Evolutionary conservation across 306 rosid genomes (phyloP), one percentile per base, ranked within the genome.

Genomic region (Heteromeles arbutifolia): DNA sequence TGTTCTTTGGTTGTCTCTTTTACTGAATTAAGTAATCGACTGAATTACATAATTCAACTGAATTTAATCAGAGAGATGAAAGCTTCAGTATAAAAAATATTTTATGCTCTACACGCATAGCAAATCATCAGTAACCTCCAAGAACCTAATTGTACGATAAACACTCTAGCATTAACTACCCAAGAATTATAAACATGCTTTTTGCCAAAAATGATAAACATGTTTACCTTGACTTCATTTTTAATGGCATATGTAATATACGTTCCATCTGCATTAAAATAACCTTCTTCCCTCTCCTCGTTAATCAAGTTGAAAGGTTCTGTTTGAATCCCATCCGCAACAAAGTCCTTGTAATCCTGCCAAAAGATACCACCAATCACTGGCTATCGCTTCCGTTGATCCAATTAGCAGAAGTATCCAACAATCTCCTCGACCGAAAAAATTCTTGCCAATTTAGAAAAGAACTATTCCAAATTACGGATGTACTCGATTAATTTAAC

Each of bases 221-320:
- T 57, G 63, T 59, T 59, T 21, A 59, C 34, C 65, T 59, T 79
- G 72, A 85, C 81, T 69, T 87, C 96, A 21, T 90, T 83, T 12
- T 92, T 88, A n/a, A 59, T 83, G 26, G 87, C 85, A 74, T 87
- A 94, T 82, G 92, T 95, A 70, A 94, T 88, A 69, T 83, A n/a
- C n/a, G n/a, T n/a, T n/a, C n/a, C n/a, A n/a, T n/a, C n/a, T n/a
- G n/a, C n/a, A n/a, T n/a, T n/a, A n/a, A n/a, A n/a, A n/a, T n/a
- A n/a, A n/a, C n/a, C n/a, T n/a, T n/a, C n/a, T n/a, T n/a, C n/a
- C n/a, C n/a, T n/a, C n/a, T n/a, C n/a, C n/a, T n/a, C n/a, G n/a
- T n/a, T n/a, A n/a, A n/a, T n/a, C n/a, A n/a, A n/a, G n/a, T n/a
- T n/a, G n/a, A n/a, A n/a, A n/a, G n/a, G n/a, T n/a, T n/a, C n/a